Base-by-base conservation (phyloP, 192 early-diverging fungal species). In the Coemansia sp. region DNA sequence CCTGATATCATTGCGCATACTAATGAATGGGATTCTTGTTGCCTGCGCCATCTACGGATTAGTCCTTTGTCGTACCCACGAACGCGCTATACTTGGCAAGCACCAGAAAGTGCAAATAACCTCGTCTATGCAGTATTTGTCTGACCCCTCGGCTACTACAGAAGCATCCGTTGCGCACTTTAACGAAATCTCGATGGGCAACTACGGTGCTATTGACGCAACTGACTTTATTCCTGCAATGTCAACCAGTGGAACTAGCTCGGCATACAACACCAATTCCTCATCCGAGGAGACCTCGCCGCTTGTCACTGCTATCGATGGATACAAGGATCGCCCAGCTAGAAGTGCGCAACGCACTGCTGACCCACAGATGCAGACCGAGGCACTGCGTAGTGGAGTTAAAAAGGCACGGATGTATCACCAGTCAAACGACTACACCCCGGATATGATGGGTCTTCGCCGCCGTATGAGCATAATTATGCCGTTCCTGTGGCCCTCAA, bases 401-500 rank as follows among this genome's bases (percentile, higher is more conserved):
- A 79, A 79, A 44, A 79, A 79, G 54, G 63, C 57, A 27, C 59
- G 64, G 23, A 71, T 79, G 70, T 79, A 79, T 54, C 76, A 79
- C 59, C 76, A 79, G 61, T 73, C 70, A 13, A 66, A 73, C 52
- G 70, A 79, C 15, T 66, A 73, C 47, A 63, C 49, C 59, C 69
- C 72, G 39, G 70, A 73, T 43, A 72, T 73, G 56, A 68, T 65
- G 54, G 64, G 67, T 13, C 62, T 79, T 37, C 70, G 67, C 37
- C 53, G 50, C 30, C 87, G 87, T 34, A 70, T 93, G 49, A 57
- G 72, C 41, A 81, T 81, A 13, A 72, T 98, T 4, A 27, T 87
- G 42, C 96, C 94, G 4, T 96, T 88, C 61, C 80, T 96, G 27
- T 94, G 91, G 84, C 94, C 96, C 6, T 77, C 79, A 0, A 67